These are phyloP conservation scores for Sechiopsis laciniata DNA, from an alignment of 306 rosid genomes.

Conservation along the genomic window DNA sequence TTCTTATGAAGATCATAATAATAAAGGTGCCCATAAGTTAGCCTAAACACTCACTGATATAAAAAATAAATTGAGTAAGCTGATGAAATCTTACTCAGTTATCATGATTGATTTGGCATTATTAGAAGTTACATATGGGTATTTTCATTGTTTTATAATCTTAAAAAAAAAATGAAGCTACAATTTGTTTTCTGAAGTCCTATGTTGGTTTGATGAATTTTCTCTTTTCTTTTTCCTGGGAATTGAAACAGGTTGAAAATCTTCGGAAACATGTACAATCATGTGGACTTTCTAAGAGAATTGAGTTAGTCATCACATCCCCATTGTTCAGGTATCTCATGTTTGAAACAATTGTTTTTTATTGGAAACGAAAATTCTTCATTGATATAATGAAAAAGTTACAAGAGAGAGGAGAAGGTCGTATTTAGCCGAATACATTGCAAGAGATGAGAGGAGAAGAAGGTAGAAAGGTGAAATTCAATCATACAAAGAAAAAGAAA, in stretches of 20 bases:
- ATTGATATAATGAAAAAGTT: too few species aligned
- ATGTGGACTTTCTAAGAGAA: constrained; percentile 50
- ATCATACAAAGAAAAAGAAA: too few species aligned
- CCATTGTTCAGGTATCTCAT: constrained; percentile 74
- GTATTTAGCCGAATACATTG: too few species aligned
- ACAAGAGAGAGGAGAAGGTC: too few species aligned
- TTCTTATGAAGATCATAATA: too few species aligned
- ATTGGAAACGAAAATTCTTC: too few species aligned
- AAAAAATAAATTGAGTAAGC: too few species aligned
- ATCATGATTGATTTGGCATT: background rate
- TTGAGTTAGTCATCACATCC: constrained; percentile 70
- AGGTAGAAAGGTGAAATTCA: too few species aligned
- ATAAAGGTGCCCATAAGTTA: too few species aligned
- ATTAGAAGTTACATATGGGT: background rate
- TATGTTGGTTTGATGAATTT: background rate
- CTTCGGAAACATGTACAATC: constrained; percentile 70
- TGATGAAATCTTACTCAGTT: background rate
- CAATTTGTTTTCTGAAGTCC: background rate
- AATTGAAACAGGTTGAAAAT: constrained; percentile 63
- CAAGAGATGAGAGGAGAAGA: too few species aligned
- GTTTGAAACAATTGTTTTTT: background rate
- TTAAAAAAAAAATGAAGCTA: too few species aligned
- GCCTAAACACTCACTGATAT: too few species aligned
- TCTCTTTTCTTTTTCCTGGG: constrained; percentile 12
- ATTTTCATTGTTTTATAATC: background rate